These are phyloP conservation scores for Mortierella hygrophila DNA, from an alignment of 192 early-diverging fungal genomes.

Conservation along the genomic window DNA sequence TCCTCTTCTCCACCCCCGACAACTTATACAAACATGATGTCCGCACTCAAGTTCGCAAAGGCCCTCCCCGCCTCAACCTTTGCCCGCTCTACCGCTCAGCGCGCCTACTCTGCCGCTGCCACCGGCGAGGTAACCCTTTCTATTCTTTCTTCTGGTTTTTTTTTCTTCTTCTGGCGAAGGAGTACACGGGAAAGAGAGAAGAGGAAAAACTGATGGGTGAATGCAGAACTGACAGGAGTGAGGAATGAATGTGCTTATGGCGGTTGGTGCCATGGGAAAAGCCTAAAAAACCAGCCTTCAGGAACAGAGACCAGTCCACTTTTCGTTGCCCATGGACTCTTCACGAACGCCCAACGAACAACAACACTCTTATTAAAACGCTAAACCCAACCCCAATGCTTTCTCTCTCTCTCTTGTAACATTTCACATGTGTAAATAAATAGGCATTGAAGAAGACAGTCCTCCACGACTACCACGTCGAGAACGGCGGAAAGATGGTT, in stretches of 20 bases:
- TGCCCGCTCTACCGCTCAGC: conserved; percentile 43
- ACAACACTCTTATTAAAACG: no score
- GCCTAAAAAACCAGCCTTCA: no score
- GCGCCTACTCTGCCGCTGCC: conserved; percentile 49
- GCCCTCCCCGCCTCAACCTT: conserved; percentile 21
- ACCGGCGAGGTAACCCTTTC: conserved; percentile 34
- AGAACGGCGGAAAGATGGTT: conserved; percentile 96
- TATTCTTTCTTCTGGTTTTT: neutral
- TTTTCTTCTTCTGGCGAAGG: neutral
- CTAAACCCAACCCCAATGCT: no score
- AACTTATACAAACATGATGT: conserved; percentile 12
- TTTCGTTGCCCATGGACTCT: no score
- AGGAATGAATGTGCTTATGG: no score
- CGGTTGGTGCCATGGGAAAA: no score
- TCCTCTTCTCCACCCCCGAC: neutral
- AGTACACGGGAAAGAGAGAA: no score
- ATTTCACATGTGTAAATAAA: neutral
- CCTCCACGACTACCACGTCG: conserved; percentile 93
- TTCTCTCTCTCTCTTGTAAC: neutral
- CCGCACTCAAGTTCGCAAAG: conserved; percentile 39
- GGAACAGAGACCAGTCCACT: no score
- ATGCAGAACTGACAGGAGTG: no score
- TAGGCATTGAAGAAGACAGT: conserved; percentile 78
- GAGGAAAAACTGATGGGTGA: no score
- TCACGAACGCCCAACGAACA: no score